These are phyloP conservation scores for Fusarium oxysporum DNA, from an alignment of 2,329 filamentous ascomycete genomes.

Conservation along the genomic window DNA sequence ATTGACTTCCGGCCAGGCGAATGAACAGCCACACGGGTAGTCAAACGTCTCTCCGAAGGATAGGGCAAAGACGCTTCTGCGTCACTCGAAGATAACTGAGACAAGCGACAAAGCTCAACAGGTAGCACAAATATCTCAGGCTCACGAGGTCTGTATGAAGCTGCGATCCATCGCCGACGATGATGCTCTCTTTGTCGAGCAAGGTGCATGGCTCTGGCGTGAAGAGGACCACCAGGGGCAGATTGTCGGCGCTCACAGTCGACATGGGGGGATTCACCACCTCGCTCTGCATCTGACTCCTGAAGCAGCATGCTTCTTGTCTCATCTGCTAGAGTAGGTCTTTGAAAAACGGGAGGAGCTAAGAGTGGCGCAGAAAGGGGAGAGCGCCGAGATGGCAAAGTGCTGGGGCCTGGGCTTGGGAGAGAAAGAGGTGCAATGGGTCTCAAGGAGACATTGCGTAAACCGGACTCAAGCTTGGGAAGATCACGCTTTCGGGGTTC, in stretches of 20 bases:
- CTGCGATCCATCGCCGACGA: slow-evolving; percentile 30
- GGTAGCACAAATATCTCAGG: slow-evolving; percentile 45
- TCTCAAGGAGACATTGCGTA: slow-evolving; percentile 24
- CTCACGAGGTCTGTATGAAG: slow-evolving; percentile 25
- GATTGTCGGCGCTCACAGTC: slow-evolving; percentile 36
- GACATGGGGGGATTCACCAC: not conserved
- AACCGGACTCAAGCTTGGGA: slow-evolving; percentile 14
- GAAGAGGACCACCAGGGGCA: slow-evolving; percentile 24
- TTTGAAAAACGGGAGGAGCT: slow-evolving; percentile 9
- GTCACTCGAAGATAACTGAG: slow-evolving; percentile 21
- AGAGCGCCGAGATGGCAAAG: slow-evolving; percentile 17
- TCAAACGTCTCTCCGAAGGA: slow-evolving; percentile 35
- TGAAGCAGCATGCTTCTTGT: slow-evolving; percentile 30
- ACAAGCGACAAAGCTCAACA: slow-evolving; percentile 39
- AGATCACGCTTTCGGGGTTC: slow-evolving; percentile 19
- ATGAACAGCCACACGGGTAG: slow-evolving; percentile 46
- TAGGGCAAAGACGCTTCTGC: slow-evolving; percentile 24
- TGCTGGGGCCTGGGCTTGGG: slow-evolving; percentile 9
- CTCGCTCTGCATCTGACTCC: slow-evolving; percentile 9
- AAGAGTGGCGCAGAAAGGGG: slow-evolving; percentile 40
- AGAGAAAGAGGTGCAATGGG: slow-evolving; percentile 30
- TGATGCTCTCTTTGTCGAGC: slow-evolving; percentile 41
- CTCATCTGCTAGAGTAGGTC: slow-evolving; percentile 37
- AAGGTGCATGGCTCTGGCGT: slow-evolving; percentile 40
- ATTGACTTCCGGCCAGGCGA: slow-evolving; percentile 57